Conservation (phyloP, 768 basidiomycete species). For the Boletus rex-veris region DNA sequence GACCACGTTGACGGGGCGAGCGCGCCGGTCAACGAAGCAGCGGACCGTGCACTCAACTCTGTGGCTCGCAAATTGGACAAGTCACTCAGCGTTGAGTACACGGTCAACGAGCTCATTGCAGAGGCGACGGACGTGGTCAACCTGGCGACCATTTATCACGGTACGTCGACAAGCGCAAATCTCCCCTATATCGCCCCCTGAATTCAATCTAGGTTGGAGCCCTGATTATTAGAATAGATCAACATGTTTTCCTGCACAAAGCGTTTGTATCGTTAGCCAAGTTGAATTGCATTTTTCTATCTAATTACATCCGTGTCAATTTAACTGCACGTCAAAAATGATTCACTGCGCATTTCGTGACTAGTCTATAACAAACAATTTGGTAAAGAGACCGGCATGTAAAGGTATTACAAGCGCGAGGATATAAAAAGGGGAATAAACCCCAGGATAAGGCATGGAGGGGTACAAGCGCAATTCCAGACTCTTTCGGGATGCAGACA, state of each 20-base stretch:
- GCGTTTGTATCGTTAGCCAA: conserved; percentile 1
- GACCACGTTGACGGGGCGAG: conserved; percentile 57
- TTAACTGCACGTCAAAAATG: conserved; percentile 9
- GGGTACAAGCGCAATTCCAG: conserved; percentile 14
- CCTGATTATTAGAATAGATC: conserved; percentile 33
- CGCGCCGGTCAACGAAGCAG: conserved; percentile 75
- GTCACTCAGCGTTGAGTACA: conserved; percentile 85
- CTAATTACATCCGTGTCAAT: conserved; percentile 13
- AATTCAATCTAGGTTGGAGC: conserved; percentile 37
- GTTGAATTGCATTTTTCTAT: conserved; percentile 4
- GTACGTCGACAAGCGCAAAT: conserved; percentile 38
- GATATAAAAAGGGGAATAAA: conserved; percentile 22
- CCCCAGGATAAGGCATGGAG: conserved; percentile 8
- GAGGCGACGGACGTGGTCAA: conserved; percentile 79
- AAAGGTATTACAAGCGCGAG: conserved; percentile 31
- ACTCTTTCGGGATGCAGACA: conserved; percentile 8
- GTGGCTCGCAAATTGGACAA: conserved; percentile 83
- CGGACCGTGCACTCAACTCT: conserved; percentile 80
- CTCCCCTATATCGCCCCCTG: neutral
- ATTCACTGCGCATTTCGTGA: conserved; percentile 17
- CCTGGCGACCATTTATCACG: conserved; percentile 73
- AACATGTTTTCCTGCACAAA: no score
- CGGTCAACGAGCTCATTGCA: conserved; percentile 88
- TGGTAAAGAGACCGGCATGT: conserved; percentile 15
- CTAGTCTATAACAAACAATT: conserved; percentile 20